Base-by-base conservation (phyloP, 371 early-diverging fungal species). In the Mucor velutinosus region DNA sequence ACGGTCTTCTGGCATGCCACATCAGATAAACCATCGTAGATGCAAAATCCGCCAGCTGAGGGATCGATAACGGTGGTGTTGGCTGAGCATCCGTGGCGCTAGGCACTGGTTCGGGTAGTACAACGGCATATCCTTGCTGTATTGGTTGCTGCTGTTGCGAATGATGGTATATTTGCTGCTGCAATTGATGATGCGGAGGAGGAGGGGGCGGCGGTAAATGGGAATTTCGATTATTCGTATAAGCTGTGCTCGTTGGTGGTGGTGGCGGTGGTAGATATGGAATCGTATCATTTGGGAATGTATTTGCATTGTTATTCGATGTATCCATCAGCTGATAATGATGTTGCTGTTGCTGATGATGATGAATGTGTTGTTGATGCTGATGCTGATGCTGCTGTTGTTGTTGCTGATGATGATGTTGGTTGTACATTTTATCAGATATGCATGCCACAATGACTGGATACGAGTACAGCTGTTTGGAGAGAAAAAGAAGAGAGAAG, bases 21-120 rank as follows among this genome's bases (percentile, higher is more conserved):
- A 89, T 85, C 66, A 86, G 76, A 79, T 84, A 86, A 3, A 87
- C 85, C 85, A 89, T 87, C 33, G 84, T 84, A 23, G 89, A 86
- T n/a, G 86, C 86, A 67, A 89, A 89, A 62, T 89, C 87, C 19
- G 87, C 87, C 21, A 88, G 73, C 69, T 88, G 83, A 14, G 80
- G 69, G 29, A 79, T 74, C n/a, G 74, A 66, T 21, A 81, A 67
- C 23, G 69, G 71, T 4, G 71, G 60, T 25, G 75, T 75, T 17
- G 72, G 72, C 49, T 73, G 73, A 5, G 74, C 47, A 58, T 80
- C 77, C 27, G 75, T 74, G 49, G 78, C 73, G 67, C 73, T 77
- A 19, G 81, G 81, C 37, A 70, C 49, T 3, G 81, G 79, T 53
- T 78, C 79, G 62, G 78, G 71, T 61, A 69, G 72, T 64, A 64